A percentile compares a stretch with the other conserved stretches of the same genome.
Evolutionary conservation across 352 stramenopile species (phyloP).

Genomic region (Pythium chondricola): DNA sequence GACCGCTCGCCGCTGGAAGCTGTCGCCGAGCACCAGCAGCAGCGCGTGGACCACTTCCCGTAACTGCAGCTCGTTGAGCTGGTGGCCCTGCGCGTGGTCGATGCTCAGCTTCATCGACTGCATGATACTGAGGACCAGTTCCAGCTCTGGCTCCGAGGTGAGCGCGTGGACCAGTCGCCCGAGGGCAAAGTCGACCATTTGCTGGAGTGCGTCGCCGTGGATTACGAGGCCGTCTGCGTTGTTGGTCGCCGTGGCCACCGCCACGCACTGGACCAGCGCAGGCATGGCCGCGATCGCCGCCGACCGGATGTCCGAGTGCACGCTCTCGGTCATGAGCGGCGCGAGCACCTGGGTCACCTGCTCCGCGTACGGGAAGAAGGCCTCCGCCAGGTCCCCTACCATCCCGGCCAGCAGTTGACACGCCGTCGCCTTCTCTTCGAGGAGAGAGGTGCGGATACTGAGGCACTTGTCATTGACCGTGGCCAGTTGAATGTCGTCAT

Average conservation of each 20-base stretch:
- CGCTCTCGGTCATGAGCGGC: constrained; percentile 74
- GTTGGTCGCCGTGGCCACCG: constrained; percentile 22
- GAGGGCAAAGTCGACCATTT: constrained; percentile 82
- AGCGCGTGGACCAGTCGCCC: constrained; percentile 70
- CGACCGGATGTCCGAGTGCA: constrained; percentile 81
- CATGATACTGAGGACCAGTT: constrained; percentile 82
- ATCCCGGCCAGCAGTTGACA: constrained; percentile 75
- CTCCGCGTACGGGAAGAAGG: constrained; percentile 84
- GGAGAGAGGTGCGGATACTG: constrained; percentile 73
- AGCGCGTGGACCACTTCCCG: constrained; percentile 65
- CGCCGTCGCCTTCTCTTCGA: constrained; percentile 82
- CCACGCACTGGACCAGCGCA: constrained; percentile 68
- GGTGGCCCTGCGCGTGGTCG: constrained; percentile 28
- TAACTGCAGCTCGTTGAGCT: constrained; percentile 71
- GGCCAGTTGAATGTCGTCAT: constrained; percentile 76
- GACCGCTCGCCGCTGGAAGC: constrained; percentile 69
- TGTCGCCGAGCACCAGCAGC: constrained; percentile 70
- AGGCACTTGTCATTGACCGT: constrained; percentile 80
- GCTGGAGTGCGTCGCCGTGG: constrained; percentile 52
- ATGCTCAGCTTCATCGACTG: constrained; percentile 80
- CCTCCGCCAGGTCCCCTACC: constrained; percentile 71
- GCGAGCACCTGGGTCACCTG: constrained; percentile 80
- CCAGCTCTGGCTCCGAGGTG: constrained; percentile 76
- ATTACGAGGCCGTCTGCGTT: neutral
- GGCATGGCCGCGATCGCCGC: constrained; percentile 77